Evolutionary conservation across 2,329 filamentous ascomycete genomes (phyloP).

Genomic region (Aspergillus sojae): DNA sequence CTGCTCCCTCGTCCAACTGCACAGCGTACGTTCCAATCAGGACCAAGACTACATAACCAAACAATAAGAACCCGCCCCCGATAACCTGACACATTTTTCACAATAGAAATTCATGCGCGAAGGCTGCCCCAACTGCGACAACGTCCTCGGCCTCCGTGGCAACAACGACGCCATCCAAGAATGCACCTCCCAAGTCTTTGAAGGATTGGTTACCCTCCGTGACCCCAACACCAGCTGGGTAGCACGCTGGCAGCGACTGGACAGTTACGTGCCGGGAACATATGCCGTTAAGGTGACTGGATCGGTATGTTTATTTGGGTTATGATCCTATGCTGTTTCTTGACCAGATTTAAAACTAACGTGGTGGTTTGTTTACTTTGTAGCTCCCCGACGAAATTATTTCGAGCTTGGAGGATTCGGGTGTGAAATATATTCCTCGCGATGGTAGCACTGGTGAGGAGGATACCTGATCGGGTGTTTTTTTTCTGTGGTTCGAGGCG

Average conservation of each 20-base stretch:
- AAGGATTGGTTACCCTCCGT: conserved; percentile 83
- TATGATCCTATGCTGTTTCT: neutral
- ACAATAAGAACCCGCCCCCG: neutral
- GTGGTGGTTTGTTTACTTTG: neutral
- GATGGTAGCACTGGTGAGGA: conserved; percentile 52
- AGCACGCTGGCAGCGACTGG: conserved; percentile 91
- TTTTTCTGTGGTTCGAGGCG: neutral
- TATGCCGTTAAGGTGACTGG: conserved; percentile 96
- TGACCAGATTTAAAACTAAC: neutral
- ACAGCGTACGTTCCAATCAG: conserved; percentile 59
- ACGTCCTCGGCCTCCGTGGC: conserved; percentile 80
- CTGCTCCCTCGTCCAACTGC: conserved; percentile 89
- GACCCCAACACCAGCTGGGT: conserved; percentile 90
- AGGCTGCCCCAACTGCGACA: conserved; percentile 96
- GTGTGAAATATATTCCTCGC: conserved; percentile 64
- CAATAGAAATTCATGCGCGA: conserved; percentile 78
- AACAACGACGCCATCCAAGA: conserved; percentile 81
- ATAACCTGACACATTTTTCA: neutral
- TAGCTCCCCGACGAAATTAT: conserved; percentile 61
- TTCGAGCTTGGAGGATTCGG: conserved; percentile 58
- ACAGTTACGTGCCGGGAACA: conserved; percentile 82
- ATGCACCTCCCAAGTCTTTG: conserved; percentile 95
- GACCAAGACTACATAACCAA: neutral
- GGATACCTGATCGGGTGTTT: conserved; percentile 31
- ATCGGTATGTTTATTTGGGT: conserved; percentile 52